phyloP scores from a whole-genome alignment of 208 protist species.

The Naegleria fowleri region DNA sequence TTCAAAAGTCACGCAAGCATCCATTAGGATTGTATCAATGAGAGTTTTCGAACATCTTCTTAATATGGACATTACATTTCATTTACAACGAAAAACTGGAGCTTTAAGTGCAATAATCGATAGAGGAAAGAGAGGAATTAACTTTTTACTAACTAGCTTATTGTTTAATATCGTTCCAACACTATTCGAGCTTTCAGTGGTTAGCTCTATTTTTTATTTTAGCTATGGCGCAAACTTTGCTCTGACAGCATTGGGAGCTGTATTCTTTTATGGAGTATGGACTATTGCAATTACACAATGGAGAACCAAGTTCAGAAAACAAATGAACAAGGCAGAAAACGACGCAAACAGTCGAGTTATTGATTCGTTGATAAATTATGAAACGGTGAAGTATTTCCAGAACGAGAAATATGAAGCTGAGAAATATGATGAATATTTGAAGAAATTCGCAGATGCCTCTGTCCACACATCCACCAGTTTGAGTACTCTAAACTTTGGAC shows the following conservation, averaged over 20 bases:
- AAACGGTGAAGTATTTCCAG: slow-evolving; percentile 89
- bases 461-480: neutral
- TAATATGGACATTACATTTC: slow-evolving; percentile 14
- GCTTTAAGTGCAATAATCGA: slow-evolving; percentile 78
- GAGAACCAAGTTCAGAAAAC: slow-evolving; percentile 65
- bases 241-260: slow-evolving; percentile 64
- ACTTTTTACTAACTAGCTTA: slow-evolving; percentile 68
- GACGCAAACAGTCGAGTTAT: slow-evolving; percentile 71
- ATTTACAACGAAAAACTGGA: slow-evolving; percentile 42
- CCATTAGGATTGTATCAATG: neutral
- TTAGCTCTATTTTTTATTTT: slow-evolving; percentile 66
- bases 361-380: slow-evolving; percentile 87
- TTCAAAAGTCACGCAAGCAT: neutral
- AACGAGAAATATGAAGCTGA: slow-evolving; percentile 66
- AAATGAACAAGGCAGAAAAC: slow-evolving; percentile 81
- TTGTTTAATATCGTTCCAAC: slow-evolving; percentile 85
- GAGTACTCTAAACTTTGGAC: neutral
- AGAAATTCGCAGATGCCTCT: slow-evolving; percentile 30
- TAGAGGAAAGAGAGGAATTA: slow-evolving; percentile 78
- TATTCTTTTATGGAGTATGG: slow-evolving; percentile 72
- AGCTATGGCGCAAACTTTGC: slow-evolving; percentile 72
- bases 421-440: slow-evolving; percentile 61
- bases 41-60: neutral
- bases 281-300: slow-evolving; percentile 62
- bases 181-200: slow-evolving; percentile 78